Evolutionary conservation across 2,329 filamentous ascomycete species (phyloP).

Genomic region (Onygenales sp.): DNA sequence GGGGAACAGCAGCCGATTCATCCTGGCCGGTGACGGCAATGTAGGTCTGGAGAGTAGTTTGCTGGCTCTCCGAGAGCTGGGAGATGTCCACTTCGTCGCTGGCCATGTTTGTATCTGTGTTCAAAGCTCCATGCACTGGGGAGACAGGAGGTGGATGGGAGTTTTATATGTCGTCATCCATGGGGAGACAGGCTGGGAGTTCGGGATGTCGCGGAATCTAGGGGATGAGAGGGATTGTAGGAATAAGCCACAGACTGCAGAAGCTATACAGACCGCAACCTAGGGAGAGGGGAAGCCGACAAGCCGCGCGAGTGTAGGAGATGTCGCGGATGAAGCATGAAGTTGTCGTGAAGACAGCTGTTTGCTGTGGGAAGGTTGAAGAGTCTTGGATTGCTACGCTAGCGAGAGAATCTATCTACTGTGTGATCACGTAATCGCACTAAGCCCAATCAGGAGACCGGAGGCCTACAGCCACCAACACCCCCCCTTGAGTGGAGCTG

Average conservation of each 20-base stretch:
- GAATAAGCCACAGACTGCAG: neutral
- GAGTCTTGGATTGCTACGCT: too few relatives aligned
- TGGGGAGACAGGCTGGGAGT: neutral
- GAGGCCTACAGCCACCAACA: too few relatives aligned
- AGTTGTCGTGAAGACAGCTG: too few relatives aligned
- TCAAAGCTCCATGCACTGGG: neutral
- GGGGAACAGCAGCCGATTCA: slow-evolving; percentile 60
- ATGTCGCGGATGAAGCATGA: too few relatives aligned
- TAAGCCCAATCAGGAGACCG: too few relatives aligned
- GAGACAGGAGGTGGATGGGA: neutral
- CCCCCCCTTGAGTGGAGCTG: too few relatives aligned
- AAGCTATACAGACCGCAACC: neutral
- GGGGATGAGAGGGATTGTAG: neutral
- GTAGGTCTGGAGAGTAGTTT: slow-evolving; percentile 78
- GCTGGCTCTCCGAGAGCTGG: slow-evolving; percentile 67
- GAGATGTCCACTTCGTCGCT: slow-evolving; percentile 43
- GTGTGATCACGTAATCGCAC: too few relatives aligned
- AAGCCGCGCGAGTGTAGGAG: too few relatives aligned
- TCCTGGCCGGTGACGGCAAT: slow-evolving; percentile 81
- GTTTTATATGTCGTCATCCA: slow-evolving; percentile 3
- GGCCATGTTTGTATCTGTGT: slow-evolving; percentile 27
- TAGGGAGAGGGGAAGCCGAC: too few relatives aligned
- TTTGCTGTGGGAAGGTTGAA: too few relatives aligned
- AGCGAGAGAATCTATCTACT: too few relatives aligned
- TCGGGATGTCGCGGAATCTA: neutral